Evolutionary conservation across 257 asterid genomes (phyloP).

Genomic region (Solanum infundibuliforme): DNA sequence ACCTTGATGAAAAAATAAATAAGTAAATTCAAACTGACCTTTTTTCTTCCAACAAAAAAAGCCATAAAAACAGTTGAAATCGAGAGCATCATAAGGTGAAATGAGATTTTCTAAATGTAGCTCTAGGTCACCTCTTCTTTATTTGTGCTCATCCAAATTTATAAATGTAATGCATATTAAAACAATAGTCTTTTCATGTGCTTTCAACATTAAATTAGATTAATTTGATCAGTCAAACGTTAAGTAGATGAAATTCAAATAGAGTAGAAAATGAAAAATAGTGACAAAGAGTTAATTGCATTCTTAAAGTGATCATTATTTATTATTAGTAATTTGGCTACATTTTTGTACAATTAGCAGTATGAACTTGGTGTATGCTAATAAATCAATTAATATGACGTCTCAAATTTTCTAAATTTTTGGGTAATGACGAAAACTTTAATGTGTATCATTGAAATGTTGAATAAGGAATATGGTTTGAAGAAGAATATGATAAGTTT

Average conservation of each 20-base stretch:
- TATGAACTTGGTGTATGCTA: not conserved
- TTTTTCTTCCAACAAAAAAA: not conserved
- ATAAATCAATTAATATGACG: not conserved
- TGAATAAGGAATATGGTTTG: not conserved
- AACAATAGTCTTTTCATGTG: not conserved
- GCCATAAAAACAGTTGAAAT: too few species aligned
- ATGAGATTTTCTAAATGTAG: not conserved
- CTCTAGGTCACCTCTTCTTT: not conserved
- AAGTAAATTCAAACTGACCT: too few species aligned
- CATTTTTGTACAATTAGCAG: not conserved
- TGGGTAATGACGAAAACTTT: not conserved
- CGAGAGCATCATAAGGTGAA: not conserved
- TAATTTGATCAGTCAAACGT: not conserved
- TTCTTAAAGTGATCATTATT: not conserved
- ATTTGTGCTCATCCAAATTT: not conserved
- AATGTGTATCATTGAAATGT: not conserved
- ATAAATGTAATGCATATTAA: not conserved
- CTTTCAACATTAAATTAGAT: not conserved
- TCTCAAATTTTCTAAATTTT: not conserved
- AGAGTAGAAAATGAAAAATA: not conserved
- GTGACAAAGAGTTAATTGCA: not conserved
- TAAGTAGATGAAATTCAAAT: not conserved
- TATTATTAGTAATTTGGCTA: too few species aligned
- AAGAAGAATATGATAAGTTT: not conserved
- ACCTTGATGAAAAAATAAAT: not conserved